Base-by-base conservation (phyloP, 1,284 basidiomycete species). In the Puccinia coronata region DNA sequence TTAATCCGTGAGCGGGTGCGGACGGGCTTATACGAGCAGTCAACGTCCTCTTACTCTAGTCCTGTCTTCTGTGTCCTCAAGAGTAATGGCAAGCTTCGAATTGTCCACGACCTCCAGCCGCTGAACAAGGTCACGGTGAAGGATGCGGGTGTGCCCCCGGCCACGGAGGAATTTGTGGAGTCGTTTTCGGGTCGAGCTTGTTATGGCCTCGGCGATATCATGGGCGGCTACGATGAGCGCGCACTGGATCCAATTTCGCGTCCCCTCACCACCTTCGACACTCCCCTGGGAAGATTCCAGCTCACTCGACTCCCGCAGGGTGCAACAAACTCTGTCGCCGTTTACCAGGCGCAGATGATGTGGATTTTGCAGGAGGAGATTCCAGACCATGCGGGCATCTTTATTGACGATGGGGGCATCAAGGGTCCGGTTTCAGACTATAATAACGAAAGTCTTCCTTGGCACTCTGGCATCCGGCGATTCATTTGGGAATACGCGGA, bases 61-160 rank as follows among this genome's bases (percentile, higher is more conserved):
- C 11, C 59, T 9, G 59, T 63, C 14, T 63, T 63, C 20, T 63
- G 59, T 63, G 59, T 63, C 4, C 8, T 12, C 11, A 51, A 74
- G 23, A 20, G 20, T 4, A 31, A 74, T 43, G 53, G 55, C 36
- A 74, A 74, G 25, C 31, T 74, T 25, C 18, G 72, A 28, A 39
- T 47, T 5, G 47, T 61, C 36, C 74, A 77, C 34, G 43, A 77
- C 23, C 43, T 77, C 1, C 34, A 77, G 43, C 34, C 1, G 31
- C 25, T 77, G 5, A 77, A 77, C 23, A 75, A 77, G 43, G 55
- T 65, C 2, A 77, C 57, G 2, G 47, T 77, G 20, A 77, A 51
- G 49, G 49, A 51, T 20, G 49, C 49, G 23, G 49, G 49, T 4
- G 11, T 51, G 18, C 49, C 49, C 12, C 49, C 18, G 18, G 49